Conservation (phyloP, 176 grass and related monocot genomes). For the Juncus inflexus region DNA sequence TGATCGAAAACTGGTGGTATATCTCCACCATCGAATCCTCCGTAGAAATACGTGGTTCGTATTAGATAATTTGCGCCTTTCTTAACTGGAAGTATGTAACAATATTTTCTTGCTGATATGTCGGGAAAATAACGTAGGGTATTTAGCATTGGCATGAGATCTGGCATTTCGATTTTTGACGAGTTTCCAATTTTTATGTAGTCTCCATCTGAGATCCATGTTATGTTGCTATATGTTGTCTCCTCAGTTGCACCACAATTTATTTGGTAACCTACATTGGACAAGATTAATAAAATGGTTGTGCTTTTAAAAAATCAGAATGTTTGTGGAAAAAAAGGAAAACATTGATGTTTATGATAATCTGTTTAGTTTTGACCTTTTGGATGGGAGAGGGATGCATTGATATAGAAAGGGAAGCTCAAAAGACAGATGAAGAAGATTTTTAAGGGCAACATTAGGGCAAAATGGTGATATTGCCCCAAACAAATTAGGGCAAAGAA, state of each 20-base stretch:
- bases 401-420: conserved; percentile 13
- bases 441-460: conserved; percentile 30
- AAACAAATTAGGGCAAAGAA: conserved; percentile 20
- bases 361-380: conserved; percentile 19
- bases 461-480: not conserved
- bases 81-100: conserved; percentile 52
- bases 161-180: conserved; percentile 5
- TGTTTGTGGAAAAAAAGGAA: not conserved
- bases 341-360: not conserved
- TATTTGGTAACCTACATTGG: conserved; percentile 50
- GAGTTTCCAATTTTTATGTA: conserved; percentile 44
- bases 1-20: conserved; percentile 68
- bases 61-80: conserved; percentile 48
- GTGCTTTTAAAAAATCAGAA: not conserved
- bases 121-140: conserved; percentile 74
- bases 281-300: not conserved
- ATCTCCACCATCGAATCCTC: conserved; percentile 56
- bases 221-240: conserved; percentile 27
- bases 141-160: conserved; percentile 33
- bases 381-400: conserved; percentile 25
- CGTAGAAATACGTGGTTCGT: conserved; percentile 81
- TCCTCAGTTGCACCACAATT: conserved; percentile 47
- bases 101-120: conserved; percentile 47
- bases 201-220: conserved; percentile 48
- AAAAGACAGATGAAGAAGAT: conserved; percentile 26